Base-by-base conservation (phyloP, 352 stramenopile species). In the Pythium aristosporum region DNA sequence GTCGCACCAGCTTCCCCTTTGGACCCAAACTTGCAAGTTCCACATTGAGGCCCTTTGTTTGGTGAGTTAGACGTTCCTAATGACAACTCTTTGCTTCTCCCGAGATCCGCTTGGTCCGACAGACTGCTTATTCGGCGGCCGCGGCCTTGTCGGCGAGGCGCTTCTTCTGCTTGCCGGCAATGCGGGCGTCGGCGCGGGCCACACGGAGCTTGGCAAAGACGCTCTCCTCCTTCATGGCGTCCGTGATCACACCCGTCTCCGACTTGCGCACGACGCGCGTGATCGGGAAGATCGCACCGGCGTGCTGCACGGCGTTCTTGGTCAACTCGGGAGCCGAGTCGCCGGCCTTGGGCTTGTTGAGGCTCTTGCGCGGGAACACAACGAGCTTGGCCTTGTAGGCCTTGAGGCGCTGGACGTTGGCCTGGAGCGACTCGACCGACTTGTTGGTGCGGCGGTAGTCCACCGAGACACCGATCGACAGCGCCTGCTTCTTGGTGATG, bases 361-460 rank as follows among this genome's bases (percentile, higher is more conserved):
- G 75, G 79, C 87, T 91, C 82, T 98, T 98, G 85, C 97, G 96
- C 65, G 97, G 96, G 93, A 99, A 99, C 61, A 99, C 85, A 63
- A 99, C 91, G 48, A 99, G 87, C 75, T 98, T 99, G 59, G 83
- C 80, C 86, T 99, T 98, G 96, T 99, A 99, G 64, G 97, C 94
- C 86, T 99, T 98, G 56, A 99, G 91, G 76, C 98, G 96, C 70
- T 98, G 89, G 61, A 99, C 97, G 83, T 99, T 99, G 28, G 89
- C 86, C 78, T 97, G 88, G 54, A 97, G 84, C 65, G 90, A 97
- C 78, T 99, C 96, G 16, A 98, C 87, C 71, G 82, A 98, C 79
- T 98, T 97, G 96, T 99, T 99, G 65, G 83, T 98, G 71, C 98
- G 93, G 65, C 98, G 96, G 79, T 97, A 92, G 87, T 99, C 98